Evolutionary conservation across 2,329 filamentous ascomycete genomes (phyloP).

Genomic region (Alternaria burnsii): DNA sequence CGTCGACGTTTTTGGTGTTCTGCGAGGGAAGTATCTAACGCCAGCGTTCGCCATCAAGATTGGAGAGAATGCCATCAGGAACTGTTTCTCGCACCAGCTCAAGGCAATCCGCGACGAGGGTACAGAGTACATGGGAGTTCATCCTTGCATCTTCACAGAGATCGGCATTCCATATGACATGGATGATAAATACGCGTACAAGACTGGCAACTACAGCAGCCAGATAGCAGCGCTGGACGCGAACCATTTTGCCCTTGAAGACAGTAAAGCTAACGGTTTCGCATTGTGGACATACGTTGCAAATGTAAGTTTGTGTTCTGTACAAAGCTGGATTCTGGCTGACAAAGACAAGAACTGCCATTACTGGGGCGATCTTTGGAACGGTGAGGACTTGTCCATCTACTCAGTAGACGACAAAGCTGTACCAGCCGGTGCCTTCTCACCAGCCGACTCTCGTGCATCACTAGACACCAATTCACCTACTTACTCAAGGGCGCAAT

Average conservation of each 20-base stretch:
- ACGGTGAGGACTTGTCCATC: slow-evolving; percentile 95
- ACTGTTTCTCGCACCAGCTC: slow-evolving; percentile 90
- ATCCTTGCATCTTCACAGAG: slow-evolving; percentile 89
- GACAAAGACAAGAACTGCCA: slow-evolving; percentile 74
- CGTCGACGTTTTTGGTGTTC: slow-evolving; percentile 89
- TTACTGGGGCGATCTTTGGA: slow-evolving; percentile 92
- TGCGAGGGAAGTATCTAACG: slow-evolving; percentile 86
- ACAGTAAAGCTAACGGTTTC: slow-evolving; percentile 82
- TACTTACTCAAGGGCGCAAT: slow-evolving; percentile 63
- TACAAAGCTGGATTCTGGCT: slow-evolving; percentile 1
- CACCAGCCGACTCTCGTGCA: slow-evolving; percentile 59
- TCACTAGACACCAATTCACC: slow-evolving; percentile 61
- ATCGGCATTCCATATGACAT: slow-evolving; percentile 99
- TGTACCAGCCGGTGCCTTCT: slow-evolving; percentile 61
- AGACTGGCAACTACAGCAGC: slow-evolving; percentile 92
- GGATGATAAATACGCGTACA: slow-evolving; percentile 95
- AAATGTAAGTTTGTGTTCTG: slow-evolving; percentile 57
- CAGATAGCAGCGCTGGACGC: slow-evolving; percentile 94
- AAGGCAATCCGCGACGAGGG: slow-evolving; percentile 85
- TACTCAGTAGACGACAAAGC: slow-evolving; percentile 82
- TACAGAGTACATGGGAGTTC: slow-evolving; percentile 83
- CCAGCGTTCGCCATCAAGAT: slow-evolving; percentile 93
- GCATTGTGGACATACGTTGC: slow-evolving; percentile 88
- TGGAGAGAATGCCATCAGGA: slow-evolving; percentile 91
- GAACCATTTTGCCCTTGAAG: slow-evolving; percentile 92